phyloP scores from a whole-genome alignment of 176 grass and related monocot species.

The Carex pumila region DNA sequence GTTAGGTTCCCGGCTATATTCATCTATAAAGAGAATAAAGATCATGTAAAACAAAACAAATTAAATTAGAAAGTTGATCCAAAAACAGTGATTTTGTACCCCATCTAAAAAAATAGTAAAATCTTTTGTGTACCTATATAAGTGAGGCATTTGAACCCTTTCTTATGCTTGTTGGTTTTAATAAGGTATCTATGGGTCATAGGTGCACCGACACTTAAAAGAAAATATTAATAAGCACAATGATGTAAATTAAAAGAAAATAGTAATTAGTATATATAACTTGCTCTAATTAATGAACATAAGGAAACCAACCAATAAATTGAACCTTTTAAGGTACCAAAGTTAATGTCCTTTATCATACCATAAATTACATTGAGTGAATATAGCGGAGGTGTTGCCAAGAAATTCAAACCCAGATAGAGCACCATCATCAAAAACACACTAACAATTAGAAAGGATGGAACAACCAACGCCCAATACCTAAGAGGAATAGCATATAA shows the following conservation, averaged over 20 bases:
- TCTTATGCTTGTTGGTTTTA: background rate
- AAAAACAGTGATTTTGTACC: too few relatives aligned
- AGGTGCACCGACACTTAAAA: background rate
- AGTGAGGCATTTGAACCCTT: background rate
- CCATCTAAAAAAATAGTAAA: too few relatives aligned
- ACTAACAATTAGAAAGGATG: slow-evolving; percentile 36
- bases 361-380: slow-evolving; percentile 37
- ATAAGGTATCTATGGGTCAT: background rate
- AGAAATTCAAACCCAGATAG: slow-evolving; percentile 49
- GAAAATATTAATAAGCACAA: too few relatives aligned
- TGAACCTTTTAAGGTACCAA: background rate
- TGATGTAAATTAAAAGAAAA: too few relatives aligned
- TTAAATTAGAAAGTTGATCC: background rate
- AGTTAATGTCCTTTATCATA: slow-evolving; percentile 8
- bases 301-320: background rate
- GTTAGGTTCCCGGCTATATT: slow-evolving; percentile 29
- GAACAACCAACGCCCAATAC: slow-evolving; percentile 48
- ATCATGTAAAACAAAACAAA: background rate
- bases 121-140: too few relatives aligned
- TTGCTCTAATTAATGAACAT: background rate
- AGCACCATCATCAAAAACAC: slow-evolving; percentile 27
- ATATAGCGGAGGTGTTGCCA: slow-evolving; percentile 26
- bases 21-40: slow-evolving; percentile 34
- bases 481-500: slow-evolving; percentile 15
- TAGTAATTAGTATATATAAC: too few relatives aligned